Evolutionary conservation across 1,284 basidiomycete species (phyloP).

Genomic region (Melampsora americana): DNA sequence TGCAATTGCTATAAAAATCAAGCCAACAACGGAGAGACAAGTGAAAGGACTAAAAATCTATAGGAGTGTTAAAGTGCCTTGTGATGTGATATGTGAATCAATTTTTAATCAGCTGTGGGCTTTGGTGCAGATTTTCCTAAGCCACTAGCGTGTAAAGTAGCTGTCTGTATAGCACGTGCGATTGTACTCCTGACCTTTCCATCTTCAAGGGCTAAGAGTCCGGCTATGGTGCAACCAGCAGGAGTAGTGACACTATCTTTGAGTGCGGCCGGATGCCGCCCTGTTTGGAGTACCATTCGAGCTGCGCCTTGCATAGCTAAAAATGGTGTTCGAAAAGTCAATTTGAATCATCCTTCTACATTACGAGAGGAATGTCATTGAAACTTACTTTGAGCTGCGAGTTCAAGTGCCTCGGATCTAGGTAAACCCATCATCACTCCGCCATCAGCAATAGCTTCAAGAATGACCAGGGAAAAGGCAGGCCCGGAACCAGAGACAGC

Average conservation of each 20-base stretch:
- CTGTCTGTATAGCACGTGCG: conserved; percentile 89
- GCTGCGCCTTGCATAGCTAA: conserved; percentile 92
- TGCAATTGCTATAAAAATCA: no score
- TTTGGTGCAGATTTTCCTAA: conserved; percentile 62
- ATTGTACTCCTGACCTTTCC: conserved; percentile 90
- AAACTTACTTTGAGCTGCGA: conserved; percentile 86
- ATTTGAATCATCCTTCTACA: conserved; percentile 20
- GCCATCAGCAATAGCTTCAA: conserved; percentile 98
- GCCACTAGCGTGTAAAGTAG: conserved; percentile 78
- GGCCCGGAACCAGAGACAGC: conserved; percentile 94
- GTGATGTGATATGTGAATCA: neutral
- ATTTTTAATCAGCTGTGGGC: no score
- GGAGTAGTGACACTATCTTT: conserved; percentile 98
- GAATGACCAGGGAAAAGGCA: conserved; percentile 91
- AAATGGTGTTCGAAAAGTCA: neutral
- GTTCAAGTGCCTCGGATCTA: conserved; percentile 83
- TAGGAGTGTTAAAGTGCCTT: no score
- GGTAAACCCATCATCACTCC: conserved; percentile 99
- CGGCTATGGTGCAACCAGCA: conserved; percentile 97
- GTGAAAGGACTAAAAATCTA: no score
- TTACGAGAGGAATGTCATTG: conserved; percentile 2
- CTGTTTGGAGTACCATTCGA: conserved; percentile 84
- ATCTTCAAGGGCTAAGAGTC: conserved; percentile 89
- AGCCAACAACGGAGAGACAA: no score
- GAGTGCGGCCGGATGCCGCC: conserved; percentile 87